A percentile compares a stretch with the other conserved stretches of the same genome.
phyloP scores from a whole-genome alignment of 768 basidiomycete genomes.

The Panellus pusillus region DNA sequence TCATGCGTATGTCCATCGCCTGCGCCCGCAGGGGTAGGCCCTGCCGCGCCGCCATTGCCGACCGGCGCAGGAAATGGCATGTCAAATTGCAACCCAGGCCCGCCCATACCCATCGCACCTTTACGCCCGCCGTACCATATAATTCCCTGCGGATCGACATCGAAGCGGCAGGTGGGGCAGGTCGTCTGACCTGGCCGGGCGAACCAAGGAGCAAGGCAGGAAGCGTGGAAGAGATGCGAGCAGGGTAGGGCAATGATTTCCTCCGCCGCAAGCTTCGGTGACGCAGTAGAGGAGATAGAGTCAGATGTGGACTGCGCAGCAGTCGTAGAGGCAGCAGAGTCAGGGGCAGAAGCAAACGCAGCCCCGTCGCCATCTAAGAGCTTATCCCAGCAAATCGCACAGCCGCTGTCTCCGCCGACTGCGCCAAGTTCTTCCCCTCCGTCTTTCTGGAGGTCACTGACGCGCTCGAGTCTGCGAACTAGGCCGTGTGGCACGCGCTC shows the following conservation, averaged over 20 bases:
- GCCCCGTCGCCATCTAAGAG: constrained; percentile 50
- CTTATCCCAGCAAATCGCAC: constrained; percentile 78
- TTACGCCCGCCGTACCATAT: constrained; percentile 21
- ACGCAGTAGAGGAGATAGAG: constrained; percentile 6
- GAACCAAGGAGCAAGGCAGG: constrained; percentile 83
- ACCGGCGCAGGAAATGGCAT: background rate
- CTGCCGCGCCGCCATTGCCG: background rate
- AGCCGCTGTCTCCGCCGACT: constrained; percentile 44
- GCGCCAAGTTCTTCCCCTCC: constrained; percentile 30
- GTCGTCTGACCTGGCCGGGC: constrained; percentile 76
- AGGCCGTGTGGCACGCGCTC: constrained; percentile 69
- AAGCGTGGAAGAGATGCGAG: constrained; percentile 78
- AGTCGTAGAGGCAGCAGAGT: constrained; percentile 25
- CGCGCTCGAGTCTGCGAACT: constrained; percentile 61
- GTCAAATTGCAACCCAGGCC: background rate
- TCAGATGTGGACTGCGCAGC: constrained; percentile 5
- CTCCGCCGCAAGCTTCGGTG: constrained; percentile 30
- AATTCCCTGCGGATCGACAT: constrained; percentile 77
- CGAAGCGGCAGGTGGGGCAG: constrained; percentile 81
- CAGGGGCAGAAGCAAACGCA: constrained; percentile 21
- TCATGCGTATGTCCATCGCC: no score
- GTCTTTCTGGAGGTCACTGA: constrained; percentile 38
- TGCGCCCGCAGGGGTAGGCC: background rate
- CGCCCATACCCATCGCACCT: background rate
- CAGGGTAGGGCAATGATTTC: constrained; percentile 70